A percentile compares a stretch with the other conserved stretches of the same genome.
These are phyloP conservation scores for Yamadazyma jaroonii DNA, from an alignment of 1,139 yeast species.

Conservation along the genomic window DNA sequence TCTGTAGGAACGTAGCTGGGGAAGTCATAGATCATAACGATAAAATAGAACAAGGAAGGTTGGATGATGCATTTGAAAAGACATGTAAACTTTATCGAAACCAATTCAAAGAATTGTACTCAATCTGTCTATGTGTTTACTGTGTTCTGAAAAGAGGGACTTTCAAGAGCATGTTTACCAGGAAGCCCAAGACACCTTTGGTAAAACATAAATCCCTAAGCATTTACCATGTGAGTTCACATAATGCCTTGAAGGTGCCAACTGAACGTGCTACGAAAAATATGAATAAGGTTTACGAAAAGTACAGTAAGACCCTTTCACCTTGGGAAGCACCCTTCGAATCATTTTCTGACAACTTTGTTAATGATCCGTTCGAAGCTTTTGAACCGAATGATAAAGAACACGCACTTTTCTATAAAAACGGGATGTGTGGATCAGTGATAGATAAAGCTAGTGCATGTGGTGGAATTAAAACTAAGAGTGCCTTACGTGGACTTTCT, in stretches of 20 bases:
- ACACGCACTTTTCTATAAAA: conserved; percentile 6
- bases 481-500: neutral
- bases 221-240: conserved; percentile 10
- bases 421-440: conserved; percentile 9
- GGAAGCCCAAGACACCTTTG: conserved; percentile 1
- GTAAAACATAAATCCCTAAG: neutral
- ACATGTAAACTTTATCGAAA: conserved; percentile 14
- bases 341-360: neutral
- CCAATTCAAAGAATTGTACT: conserved; percentile 14
- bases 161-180: conserved; percentile 2
- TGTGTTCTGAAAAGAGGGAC: conserved; percentile 7
- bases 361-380: conserved; percentile 7
- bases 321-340: too few species aligned
- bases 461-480: neutral
- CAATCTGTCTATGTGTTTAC: conserved; percentile 12
- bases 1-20: conserved; percentile 13
- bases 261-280: conserved; percentile 4
- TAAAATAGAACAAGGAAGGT: conserved; percentile 15
- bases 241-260: conserved; percentile 9
- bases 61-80: conserved; percentile 12
- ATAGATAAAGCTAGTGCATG: conserved; percentile 9
- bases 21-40: conserved; percentile 18
- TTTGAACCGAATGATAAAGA: neutral
- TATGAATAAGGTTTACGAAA: neutral
- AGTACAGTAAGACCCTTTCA: too few species aligned